These are phyloP conservation scores for Rutstroemia sp. DNA, from an alignment of 2,329 filamentous ascomycete species.

Conservation along the genomic window DNA sequence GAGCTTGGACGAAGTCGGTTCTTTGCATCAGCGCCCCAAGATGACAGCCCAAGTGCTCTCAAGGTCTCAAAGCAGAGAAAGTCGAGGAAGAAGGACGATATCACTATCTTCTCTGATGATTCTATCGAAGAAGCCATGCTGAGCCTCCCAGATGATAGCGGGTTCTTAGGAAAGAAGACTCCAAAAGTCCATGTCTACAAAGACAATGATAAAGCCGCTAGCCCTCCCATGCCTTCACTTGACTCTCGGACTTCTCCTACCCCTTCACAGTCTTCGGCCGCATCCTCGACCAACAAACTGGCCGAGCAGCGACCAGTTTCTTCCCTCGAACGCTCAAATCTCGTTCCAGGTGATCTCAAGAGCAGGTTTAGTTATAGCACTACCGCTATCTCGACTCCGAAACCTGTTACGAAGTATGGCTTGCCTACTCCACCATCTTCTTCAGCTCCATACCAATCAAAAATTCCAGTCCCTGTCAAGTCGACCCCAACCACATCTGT, in stretches of 20 bases:
- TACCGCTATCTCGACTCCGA: conserved; percentile 13
- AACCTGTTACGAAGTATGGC: conserved; percentile 6
- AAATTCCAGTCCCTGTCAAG: conserved; percentile 26
- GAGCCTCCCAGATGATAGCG: conserved; percentile 33
- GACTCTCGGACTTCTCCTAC: conserved; percentile 3
- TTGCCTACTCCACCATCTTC: conserved; percentile 21
- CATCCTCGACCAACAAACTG: conserved; percentile 18
- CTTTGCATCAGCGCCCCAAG: conserved; percentile 32
- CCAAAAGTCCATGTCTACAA: conserved; percentile 23
- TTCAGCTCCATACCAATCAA: conserved; percentile 14
- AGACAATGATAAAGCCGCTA: conserved; percentile 6
- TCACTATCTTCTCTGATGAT: conserved; percentile 47
- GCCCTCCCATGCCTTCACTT: neutral
- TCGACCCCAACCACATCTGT: neutral
- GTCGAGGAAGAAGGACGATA: conserved; percentile 35
- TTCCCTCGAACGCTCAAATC: neutral
- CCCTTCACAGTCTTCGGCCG: conserved; percentile 18
- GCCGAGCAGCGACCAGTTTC: conserved; percentile 21
- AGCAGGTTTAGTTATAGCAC: conserved; percentile 19
- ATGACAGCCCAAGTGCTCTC: conserved; percentile 35
- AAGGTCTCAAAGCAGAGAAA: conserved; percentile 29
- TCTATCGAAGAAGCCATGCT: conserved; percentile 42
- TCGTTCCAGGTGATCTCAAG: conserved; percentile 12
- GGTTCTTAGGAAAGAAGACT: conserved; percentile 10
- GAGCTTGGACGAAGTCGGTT: conserved; percentile 39